Evolutionary conservation across 1,284 basidiomycete genomes (phyloP).

Genomic region (Fomitiporia mediterranea): DNA sequence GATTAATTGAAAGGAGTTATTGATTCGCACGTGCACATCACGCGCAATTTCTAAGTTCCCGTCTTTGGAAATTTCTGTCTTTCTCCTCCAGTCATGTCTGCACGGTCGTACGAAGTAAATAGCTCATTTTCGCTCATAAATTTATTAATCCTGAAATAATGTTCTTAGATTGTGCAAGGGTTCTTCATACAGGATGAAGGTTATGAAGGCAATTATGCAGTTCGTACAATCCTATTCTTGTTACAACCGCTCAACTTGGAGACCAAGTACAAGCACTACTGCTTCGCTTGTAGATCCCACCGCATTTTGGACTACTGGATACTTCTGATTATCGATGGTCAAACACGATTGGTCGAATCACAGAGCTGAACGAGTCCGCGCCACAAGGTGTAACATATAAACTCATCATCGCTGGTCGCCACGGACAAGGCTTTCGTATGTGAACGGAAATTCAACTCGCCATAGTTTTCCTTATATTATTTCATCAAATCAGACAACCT

Average conservation of each 20-base stretch:
- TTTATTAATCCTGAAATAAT: neutral
- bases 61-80: neutral
- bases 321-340: slow-evolving; percentile 48
- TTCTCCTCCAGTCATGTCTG: neutral
- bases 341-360: slow-evolving; percentile 40
- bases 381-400: slow-evolving; percentile 46
- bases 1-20: no score
- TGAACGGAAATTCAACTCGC: slow-evolving; percentile 14
- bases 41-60: neutral
- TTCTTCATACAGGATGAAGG: slow-evolving; percentile 37
- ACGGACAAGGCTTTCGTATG: slow-evolving; percentile 70
- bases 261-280: no score
- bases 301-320: slow-evolving; percentile 57
- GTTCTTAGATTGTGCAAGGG: slow-evolving; percentile 32
- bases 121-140: neutral
- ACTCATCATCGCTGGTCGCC: slow-evolving; percentile 61
- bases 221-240: slow-evolving; percentile 10
- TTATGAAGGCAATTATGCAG: slow-evolving; percentile 19
- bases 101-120: neutral
- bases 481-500: slow-evolving; percentile 54
- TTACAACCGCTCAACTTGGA: neutral
- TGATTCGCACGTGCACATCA: neutral
- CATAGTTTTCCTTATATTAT: no score
- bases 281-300: neutral
- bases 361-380: slow-evolving; percentile 41